phyloP scores from a whole-genome alignment of 2,329 filamentous ascomycete species.

The Fusarium mundagurra region DNA sequence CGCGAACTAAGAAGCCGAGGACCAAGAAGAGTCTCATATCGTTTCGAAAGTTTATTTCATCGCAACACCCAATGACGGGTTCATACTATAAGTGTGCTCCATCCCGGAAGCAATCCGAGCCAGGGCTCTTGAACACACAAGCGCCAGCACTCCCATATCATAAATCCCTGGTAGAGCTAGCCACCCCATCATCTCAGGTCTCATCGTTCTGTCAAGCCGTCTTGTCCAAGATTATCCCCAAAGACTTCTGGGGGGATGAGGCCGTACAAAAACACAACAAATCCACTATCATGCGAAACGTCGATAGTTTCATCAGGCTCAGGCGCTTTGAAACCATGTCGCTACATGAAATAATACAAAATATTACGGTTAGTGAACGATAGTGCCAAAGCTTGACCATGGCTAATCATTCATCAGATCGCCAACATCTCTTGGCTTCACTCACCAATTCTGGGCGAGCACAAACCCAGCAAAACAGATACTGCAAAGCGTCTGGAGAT shows the following conservation, averaged over 20 bases:
- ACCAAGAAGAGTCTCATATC: conserved; percentile 1
- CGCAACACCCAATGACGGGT: background rate
- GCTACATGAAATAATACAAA: conserved; percentile 80
- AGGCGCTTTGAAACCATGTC: conserved; percentile 84
- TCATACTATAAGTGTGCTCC: conserved; percentile 22
- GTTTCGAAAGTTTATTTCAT: conserved; percentile 1
- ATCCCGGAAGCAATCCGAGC: conserved; percentile 12
- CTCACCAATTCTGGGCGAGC: conserved; percentile 56
- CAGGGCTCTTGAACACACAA: conserved; percentile 7
- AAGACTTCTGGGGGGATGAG: conserved; percentile 76
- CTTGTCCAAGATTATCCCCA: conserved; percentile 76
- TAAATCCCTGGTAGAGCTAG: conserved; percentile 69
- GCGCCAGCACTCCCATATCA: conserved; percentile 11
- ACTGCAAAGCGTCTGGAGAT: conserved; percentile 79
- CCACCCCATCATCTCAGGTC: conserved; percentile 74
- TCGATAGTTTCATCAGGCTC: conserved; percentile 82
- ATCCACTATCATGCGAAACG: conserved; percentile 66
- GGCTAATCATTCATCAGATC: conserved; percentile 59
- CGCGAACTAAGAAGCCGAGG: conserved; percentile 1
- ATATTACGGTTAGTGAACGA: conserved; percentile 69
- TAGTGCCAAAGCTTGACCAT: background rate
- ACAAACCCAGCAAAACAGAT: conserved; percentile 76
- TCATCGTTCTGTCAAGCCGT: conserved; percentile 89
- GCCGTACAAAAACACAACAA: conserved; percentile 68
- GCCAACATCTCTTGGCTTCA: conserved; percentile 77